Evolutionary conservation across 768 basidiomycete species (phyloP), one percentile per base, ranked within the genome.

Genomic region (Strobilomyces dryophilus): DNA sequence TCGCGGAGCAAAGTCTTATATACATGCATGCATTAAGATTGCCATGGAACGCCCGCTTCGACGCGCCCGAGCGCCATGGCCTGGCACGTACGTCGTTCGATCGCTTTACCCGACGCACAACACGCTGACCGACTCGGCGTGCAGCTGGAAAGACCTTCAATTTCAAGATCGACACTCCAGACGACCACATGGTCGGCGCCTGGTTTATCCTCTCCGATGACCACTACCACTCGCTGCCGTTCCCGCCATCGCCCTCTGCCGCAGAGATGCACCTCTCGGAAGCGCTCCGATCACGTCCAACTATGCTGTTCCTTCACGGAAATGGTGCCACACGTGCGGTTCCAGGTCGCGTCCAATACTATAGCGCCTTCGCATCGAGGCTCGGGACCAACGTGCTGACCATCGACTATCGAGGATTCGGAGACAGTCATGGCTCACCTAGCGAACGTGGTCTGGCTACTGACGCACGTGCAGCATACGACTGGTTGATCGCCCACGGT

Each of bases 351-450:
- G 74, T 94, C n/a, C 77, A 76, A 17, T 77, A 84, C 36, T 92
- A 92, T 64, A 71, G 76, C 17, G 76, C 79, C 0, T 85, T 86
- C 62, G 77, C 88, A 0, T 79, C 84, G 3, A 79, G 85, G 1
- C 71, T 91, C 8, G 73, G 74, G 17, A 80, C 80, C 18, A 95
- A 95, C 66, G 85, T 97, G 14, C 73, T 98, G 24, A 84, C 83
- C 1, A 82, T 92, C 34, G 95, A 98, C 70, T 98, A 98, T 66
- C 82, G 95, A 45, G 95, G 95, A 2, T 98, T 88, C 61, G 95
- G 75, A 2, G 94, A 98, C 63, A 95, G 92, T 50, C 78, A 80
- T 1, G 92, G 92, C 1, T 68, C 69, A 0, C 95, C 95, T 0
- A 84, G 80, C 24, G 87, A 95, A 67, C 68, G 66, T 11, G 95